Conservation (phyloP, 176 grass and related monocot species). For the Musa itinerans region DNA sequence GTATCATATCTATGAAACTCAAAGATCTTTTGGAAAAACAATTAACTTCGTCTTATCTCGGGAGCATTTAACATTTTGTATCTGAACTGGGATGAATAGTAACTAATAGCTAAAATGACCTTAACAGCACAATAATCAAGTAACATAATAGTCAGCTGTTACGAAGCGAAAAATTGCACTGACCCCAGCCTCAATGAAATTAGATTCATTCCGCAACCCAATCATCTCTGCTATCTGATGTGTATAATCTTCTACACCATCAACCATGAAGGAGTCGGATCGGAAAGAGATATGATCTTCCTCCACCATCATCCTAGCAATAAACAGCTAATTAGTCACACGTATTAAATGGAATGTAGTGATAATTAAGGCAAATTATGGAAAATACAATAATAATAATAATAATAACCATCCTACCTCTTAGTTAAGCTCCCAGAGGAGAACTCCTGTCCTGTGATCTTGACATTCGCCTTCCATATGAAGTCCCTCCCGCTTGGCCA, state of each 20-base stretch:
- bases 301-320: conserved; percentile 93
- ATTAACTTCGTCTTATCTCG: too few species aligned
- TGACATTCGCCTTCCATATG: conserved; percentile 96
- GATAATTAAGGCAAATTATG: background rate
- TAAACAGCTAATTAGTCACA: conserved; percentile 20
- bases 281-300: conserved; percentile 97
- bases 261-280: conserved; percentile 73
- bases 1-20: too few species aligned
- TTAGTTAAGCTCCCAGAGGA: conserved; percentile 94
- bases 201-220: conserved; percentile 78
- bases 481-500: conserved; percentile 94
- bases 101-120: too few species aligned
- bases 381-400: background rate
- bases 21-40: too few species aligned
- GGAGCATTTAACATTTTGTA: too few species aligned
- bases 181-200: conserved; percentile 94
- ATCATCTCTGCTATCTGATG: conserved; percentile 99
- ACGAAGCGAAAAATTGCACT: conserved; percentile 9
- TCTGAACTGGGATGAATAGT: too few species aligned
- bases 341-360: conserved; percentile 8
- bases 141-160: background rate
- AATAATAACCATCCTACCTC: conserved; percentile 26
- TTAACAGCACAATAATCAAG: background rate
- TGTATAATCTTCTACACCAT: conserved; percentile 88
- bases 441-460: conserved; percentile 89